A percentile compares a stretch with the other conserved stretches of the same genome.
phyloP scores from a whole-genome alignment of 2,329 filamentous ascomycete genomes.

The Acrocalymma vagum region DNA sequence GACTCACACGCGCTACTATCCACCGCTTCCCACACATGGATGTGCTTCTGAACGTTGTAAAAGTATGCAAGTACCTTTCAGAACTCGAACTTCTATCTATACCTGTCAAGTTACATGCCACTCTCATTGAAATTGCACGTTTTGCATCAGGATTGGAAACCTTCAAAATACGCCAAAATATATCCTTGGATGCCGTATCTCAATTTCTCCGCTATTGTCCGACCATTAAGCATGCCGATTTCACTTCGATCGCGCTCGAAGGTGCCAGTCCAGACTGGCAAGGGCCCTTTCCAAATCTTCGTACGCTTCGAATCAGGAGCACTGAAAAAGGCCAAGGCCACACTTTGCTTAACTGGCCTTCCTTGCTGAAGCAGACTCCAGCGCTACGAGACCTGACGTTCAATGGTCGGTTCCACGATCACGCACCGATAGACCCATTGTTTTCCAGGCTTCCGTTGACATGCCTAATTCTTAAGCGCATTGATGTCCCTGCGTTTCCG shows the following conservation, averaged over 20 bases:
- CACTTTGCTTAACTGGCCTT: too few relatives aligned
- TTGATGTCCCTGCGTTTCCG: conserved; percentile 4
- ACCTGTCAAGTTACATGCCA: conserved; percentile 30
- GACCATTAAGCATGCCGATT: conserved; percentile 34
- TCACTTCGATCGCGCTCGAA: conserved; percentile 11
- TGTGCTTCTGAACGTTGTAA: conserved; percentile 50
- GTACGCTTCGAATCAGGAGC: conserved; percentile 29
- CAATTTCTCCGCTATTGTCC: conserved; percentile 37
- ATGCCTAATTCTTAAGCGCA: conserved; percentile 20
- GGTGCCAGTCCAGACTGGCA: conserved; percentile 26
- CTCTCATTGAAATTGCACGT: conserved; percentile 39
- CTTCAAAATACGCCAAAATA: conserved; percentile 31
- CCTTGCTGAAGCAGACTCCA: conserved; percentile 21
- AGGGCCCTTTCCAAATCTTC: conserved; percentile 32
- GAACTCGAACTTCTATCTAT: conserved; percentile 41
- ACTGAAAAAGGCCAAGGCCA: too few relatives aligned
- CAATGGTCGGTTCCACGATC: conserved; percentile 8
- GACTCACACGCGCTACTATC: conserved; percentile 41
- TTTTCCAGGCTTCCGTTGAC: conserved; percentile 11
- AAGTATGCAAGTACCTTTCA: conserved; percentile 44
- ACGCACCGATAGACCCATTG: not conserved
- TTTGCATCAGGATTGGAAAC: conserved; percentile 32
- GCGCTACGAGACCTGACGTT: conserved; percentile 22
- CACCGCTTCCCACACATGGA: conserved; percentile 50
- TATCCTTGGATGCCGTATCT: conserved; percentile 33